These are phyloP conservation scores for Leccinum angustisporum DNA, from an alignment of 1,284 basidiomycete species.

Conservation along the genomic window DNA sequence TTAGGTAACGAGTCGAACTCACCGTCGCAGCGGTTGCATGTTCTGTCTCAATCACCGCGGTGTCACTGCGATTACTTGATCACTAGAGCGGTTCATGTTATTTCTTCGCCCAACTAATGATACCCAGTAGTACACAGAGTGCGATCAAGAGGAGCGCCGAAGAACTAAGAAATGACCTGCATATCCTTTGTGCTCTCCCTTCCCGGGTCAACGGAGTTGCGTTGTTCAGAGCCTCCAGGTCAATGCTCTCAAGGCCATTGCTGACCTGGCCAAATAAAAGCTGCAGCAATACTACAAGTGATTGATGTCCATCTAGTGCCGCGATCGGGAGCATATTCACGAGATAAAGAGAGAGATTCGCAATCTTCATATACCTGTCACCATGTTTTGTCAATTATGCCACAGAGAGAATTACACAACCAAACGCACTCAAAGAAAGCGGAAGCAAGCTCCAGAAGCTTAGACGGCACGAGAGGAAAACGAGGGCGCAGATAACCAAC, in stretches of 20 bases:
- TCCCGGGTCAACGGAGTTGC: constrained; percentile 6
- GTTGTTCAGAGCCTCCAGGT: constrained; percentile 21
- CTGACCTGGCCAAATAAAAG: constrained; percentile 9
- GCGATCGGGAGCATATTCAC: constrained; percentile 72
- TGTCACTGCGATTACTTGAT: background rate
- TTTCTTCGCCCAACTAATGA: constrained; percentile 19
- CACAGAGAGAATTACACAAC: background rate
- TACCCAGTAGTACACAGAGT: constrained; percentile 25
- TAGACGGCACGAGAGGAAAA: constrained; percentile 44
- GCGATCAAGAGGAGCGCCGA: constrained; percentile 26
- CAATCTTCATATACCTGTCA: constrained; percentile 58
- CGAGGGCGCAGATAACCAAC: constrained; percentile 51
- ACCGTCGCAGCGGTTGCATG: background rate
- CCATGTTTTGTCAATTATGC: background rate
- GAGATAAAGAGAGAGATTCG: constrained; percentile 66
- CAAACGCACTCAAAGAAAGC: constrained; percentile 50
- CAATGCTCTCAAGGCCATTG: constrained; percentile 9
- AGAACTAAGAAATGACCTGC: constrained; percentile 18
- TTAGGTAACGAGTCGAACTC: background rate
- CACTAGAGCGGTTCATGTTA: constrained; percentile 10
- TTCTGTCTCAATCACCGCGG: background rate
- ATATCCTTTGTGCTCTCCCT: constrained; percentile 20
- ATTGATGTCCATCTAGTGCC: constrained; percentile 59
- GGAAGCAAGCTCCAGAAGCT: constrained; percentile 38
- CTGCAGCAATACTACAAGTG: constrained; percentile 45